Base-by-base conservation (phyloP, 257 asterid species). In the Fraxinus anomala region DNA sequence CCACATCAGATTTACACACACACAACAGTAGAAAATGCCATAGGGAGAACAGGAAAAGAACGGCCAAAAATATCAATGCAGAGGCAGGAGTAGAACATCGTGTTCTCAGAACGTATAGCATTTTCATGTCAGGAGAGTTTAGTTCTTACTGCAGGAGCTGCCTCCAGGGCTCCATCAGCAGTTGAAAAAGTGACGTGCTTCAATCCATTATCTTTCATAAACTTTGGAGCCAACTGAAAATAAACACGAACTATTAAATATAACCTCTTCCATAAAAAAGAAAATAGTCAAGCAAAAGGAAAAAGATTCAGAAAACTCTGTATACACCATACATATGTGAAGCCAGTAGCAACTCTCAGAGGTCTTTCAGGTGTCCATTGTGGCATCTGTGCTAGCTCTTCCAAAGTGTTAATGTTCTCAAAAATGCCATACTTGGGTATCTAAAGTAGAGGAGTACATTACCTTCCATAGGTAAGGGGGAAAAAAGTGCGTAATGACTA, bases 101-200 rank as follows among this genome's bases (percentile, higher is more conserved):
- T 72, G 8, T 63, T 42, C 73, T 44, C 28, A n/a, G 68, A 71
- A 81, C 70, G 79, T n/a, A 70, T 23, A 61, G 59, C 61, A 36
- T 30, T 67, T 23, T 56, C 42, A 59, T 12, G 36, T 26, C 36
- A 65, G 17, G 73, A 36, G 66, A 76, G 54, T 78, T 61, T 28
- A 34, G 36, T 16, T 71, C 93, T 85, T 80, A 93, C 98, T 26
- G 98, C 97, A 51, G 99, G 98, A 83, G 99, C 99, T 76, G 99
- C 98, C 86, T 95, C 99, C 73, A 92, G 86, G 82, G 99, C 99
- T 79, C 99, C 99, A 81, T 95, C 98, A 75, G 99, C 99, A 79
- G 96, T 89, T 86, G 99, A 95, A 85, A 94, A 95, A 0, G 86
- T 81, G 70, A 90, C 98, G 74, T 92, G 82, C 74, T 82, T 89